Percentiles rank a stretch among this genome's conserved stretches.
phyloP scores from a whole-genome alignment of 2,329 filamentous ascomycete species.

The Albophoma yamanashiensis region DNA sequence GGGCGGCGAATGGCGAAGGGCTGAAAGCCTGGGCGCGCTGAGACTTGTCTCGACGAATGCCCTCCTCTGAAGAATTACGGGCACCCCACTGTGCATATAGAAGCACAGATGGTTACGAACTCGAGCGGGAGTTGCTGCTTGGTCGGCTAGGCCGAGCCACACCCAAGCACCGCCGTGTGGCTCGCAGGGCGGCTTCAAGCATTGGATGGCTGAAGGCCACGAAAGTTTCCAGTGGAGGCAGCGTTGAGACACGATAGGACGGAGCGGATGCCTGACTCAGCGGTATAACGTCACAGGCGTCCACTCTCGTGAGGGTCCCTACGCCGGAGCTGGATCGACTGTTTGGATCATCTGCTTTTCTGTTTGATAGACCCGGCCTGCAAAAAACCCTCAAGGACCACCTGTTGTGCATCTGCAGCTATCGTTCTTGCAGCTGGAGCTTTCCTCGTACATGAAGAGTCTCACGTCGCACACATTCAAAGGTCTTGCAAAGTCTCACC shows the following conservation, averaged over 20 bases:
- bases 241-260: background rate
- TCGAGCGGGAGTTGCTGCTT: background rate
- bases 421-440: background rate
- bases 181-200: background rate
- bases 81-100: background rate
- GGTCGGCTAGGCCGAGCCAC: background rate
- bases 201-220: background rate
- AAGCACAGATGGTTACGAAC: too few relatives aligned
- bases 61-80: background rate
- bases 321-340: background rate
- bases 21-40: background rate
- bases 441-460: background rate
- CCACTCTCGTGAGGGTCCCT: background rate
- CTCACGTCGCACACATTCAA: background rate
- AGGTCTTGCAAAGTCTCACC: background rate
- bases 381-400: background rate
- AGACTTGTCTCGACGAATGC: background rate
- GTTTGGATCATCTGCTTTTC: background rate
- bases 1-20: background rate
- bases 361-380: background rate
- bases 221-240: background rate
- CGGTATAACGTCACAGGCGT: background rate
- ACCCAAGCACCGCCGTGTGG: background rate
- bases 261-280: background rate
- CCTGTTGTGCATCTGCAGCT: background rate